Percentiles rank a stretch among this genome's conserved stretches.
Conservation (phyloP, 2,329 filamentous ascomycete species). For the Parastagonospora nodorum region DNA sequence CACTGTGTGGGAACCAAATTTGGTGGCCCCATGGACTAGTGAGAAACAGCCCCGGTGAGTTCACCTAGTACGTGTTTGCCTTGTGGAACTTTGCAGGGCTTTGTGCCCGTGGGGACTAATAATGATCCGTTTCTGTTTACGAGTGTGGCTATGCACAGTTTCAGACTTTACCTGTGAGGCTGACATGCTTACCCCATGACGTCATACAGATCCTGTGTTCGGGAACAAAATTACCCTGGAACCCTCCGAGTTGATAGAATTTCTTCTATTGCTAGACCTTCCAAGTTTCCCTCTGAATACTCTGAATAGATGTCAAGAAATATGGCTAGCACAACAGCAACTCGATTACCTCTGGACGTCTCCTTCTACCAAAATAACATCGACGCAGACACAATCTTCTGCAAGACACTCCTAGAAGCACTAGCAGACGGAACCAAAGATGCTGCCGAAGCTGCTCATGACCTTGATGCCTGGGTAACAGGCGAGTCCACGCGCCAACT, state of each 20-base stretch:
- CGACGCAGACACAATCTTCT: slow-evolving; percentile 1
- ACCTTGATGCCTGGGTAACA: slow-evolving; percentile 4
- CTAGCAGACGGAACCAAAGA: slow-evolving; percentile 4
- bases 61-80: too few relatives aligned
- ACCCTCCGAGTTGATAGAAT: neutral
- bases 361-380: slow-evolving; percentile 1
- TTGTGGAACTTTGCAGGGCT: too few relatives aligned
- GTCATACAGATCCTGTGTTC: neutral
- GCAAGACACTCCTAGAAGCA: slow-evolving; percentile 2
- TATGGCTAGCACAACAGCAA: neutral
- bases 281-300: neutral
- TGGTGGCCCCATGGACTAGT: neutral
- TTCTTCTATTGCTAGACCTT: neutral
- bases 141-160: too few relatives aligned
- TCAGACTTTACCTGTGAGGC: too few relatives aligned
- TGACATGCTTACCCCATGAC: neutral
- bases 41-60: neutral
- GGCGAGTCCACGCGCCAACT: slow-evolving; percentile 2
- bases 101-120: too few relatives aligned
- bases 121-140: too few relatives aligned
- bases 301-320: neutral
- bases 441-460: slow-evolving; percentile 1
- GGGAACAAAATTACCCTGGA: neutral
- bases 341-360: neutral
- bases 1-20: neutral